Conservation (phyloP, 257 asterid species). For the Lycium ferocissimum region DNA sequence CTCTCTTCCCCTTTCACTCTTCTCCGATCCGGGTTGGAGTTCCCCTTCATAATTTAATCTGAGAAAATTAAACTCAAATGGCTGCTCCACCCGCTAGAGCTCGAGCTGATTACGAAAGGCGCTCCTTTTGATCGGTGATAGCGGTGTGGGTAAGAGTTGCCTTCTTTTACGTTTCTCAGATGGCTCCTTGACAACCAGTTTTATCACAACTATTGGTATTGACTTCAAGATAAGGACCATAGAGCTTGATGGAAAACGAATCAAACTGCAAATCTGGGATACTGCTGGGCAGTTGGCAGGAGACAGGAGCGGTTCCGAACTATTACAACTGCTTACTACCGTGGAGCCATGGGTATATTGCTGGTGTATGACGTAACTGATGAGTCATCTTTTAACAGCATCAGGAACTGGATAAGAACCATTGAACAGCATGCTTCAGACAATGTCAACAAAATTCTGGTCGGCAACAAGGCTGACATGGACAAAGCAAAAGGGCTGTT, state of each 20-base stretch:
- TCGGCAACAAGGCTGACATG: slow-evolving; percentile 82
- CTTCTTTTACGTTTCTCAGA: slow-evolving; percentile 94
- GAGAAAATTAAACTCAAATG: too few species aligned
- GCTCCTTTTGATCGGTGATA: too few species aligned
- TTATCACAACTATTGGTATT: slow-evolving; percentile 83
- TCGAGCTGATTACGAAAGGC: too few species aligned
- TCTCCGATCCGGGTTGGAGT: too few species aligned
- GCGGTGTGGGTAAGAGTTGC: slow-evolving; percentile 94
- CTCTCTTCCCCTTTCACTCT: too few species aligned
- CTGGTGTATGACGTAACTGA: slow-evolving; percentile 76
- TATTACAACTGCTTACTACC: slow-evolving; percentile 57
- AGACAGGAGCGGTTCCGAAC: slow-evolving; percentile 30
- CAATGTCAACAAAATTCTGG: slow-evolving; percentile 71
- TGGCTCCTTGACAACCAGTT: slow-evolving; percentile 98
- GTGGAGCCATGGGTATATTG: slow-evolving; percentile 80
- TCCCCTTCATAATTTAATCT: too few species aligned
- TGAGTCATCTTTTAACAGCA: slow-evolving; percentile 75
- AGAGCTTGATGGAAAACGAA: slow-evolving; percentile 25
- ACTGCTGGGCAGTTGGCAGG: slow-evolving; percentile 24
- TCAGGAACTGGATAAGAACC: slow-evolving; percentile 77
- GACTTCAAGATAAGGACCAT: slow-evolving; percentile 18
- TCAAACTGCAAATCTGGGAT: slow-evolving; percentile 36
- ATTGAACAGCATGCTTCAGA: slow-evolving; percentile 81
- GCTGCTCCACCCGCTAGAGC: too few species aligned
- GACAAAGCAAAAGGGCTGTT: slow-evolving; percentile 86